phyloP scores from a whole-genome alignment of 495 filamentous ascomycete species.

The Annulohypoxylon stygium region DNA sequence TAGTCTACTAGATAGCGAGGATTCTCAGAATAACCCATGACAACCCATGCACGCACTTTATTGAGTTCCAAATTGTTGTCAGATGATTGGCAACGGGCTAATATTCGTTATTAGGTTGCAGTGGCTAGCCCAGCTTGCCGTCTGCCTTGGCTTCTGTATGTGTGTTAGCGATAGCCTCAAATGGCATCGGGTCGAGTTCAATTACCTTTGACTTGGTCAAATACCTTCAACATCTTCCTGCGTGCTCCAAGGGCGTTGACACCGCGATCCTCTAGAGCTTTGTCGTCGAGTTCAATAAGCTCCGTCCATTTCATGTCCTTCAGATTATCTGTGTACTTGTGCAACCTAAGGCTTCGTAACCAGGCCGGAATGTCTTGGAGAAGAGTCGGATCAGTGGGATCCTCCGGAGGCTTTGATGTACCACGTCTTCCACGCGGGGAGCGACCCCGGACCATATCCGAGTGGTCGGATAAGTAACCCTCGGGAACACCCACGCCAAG shows the following conservation, averaged over 20 bases:
- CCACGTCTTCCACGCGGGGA: constrained; percentile 93
- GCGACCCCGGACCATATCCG: constrained; percentile 87
- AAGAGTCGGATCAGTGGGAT: constrained; percentile 90
- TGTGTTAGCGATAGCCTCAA: constrained; percentile 44
- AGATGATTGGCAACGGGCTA: constrained; percentile 19
- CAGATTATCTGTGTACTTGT: constrained; percentile 98
- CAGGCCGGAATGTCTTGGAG: constrained; percentile 96
- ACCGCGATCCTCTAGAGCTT: constrained; percentile 90
- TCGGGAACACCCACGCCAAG: constrained; percentile 77
- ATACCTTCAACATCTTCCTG: constrained; percentile 99
- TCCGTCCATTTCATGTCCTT: constrained; percentile 99
- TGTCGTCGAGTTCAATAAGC: constrained; percentile 90
- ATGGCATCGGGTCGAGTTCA: constrained; percentile 4
- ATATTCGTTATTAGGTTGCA: constrained; percentile 38
- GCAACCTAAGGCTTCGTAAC: constrained; percentile 92
- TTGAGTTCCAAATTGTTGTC: constrained; percentile 22
- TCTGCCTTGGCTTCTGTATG: constrained; percentile 69
- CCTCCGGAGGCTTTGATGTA: constrained; percentile 97
- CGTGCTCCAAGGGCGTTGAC: constrained; percentile 95
- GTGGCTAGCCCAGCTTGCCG: constrained; percentile 67
- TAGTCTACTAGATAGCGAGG: neutral
- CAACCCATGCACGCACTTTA: constrained; percentile 2
- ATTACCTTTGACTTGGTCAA: constrained; percentile 89
- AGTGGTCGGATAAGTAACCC: constrained; percentile 95
- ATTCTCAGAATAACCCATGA: constrained; percentile 14